Conservation (phyloP, 805 yeast species). For the Candida ulmi region DNA sequence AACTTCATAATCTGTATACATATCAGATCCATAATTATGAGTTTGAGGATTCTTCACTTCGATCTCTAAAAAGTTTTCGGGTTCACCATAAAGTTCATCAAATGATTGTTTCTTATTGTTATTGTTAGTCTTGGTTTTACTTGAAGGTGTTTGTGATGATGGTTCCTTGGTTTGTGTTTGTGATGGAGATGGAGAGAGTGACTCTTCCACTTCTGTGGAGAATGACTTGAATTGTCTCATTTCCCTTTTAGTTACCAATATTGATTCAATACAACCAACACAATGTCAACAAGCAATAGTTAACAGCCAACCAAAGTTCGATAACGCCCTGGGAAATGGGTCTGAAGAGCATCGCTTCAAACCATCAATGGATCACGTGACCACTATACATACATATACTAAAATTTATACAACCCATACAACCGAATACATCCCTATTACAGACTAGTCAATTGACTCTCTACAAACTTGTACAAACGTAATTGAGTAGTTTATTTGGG, state of each 20-base stretch:
- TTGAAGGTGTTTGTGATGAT: not conserved
- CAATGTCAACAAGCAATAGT: too few relatives aligned
- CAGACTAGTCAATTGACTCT: too few relatives aligned
- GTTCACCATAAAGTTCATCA: slow-evolving; percentile 86
- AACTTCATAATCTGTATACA: slow-evolving; percentile 90
- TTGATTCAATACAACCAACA: too few relatives aligned
- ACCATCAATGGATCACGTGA: too few relatives aligned
- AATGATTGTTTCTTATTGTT: slow-evolving; percentile 54
- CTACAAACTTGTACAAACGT: too few relatives aligned
- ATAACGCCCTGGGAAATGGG: too few relatives aligned
- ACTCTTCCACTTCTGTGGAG: slow-evolving; percentile 22
- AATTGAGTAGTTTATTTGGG: too few relatives aligned
- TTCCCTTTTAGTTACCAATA: not conserved
- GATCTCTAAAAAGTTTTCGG: slow-evolving; percentile 88
- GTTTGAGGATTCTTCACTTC: slow-evolving; percentile 81
- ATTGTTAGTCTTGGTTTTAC: slow-evolving; percentile 10
- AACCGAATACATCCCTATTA: too few relatives aligned
- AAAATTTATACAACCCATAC: too few relatives aligned
- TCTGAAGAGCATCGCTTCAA: not conserved
- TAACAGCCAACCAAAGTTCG: not conserved
- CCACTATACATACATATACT: too few relatives aligned
- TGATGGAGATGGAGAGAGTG: slow-evolving; percentile 5
- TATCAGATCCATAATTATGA: slow-evolving; percentile 58
- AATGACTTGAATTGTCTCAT: slow-evolving; percentile 22
- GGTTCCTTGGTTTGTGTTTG: not conserved